phyloP scores from a whole-genome alignment of 75 land plant species.

The Sequoiadendron giganteum region DNA sequence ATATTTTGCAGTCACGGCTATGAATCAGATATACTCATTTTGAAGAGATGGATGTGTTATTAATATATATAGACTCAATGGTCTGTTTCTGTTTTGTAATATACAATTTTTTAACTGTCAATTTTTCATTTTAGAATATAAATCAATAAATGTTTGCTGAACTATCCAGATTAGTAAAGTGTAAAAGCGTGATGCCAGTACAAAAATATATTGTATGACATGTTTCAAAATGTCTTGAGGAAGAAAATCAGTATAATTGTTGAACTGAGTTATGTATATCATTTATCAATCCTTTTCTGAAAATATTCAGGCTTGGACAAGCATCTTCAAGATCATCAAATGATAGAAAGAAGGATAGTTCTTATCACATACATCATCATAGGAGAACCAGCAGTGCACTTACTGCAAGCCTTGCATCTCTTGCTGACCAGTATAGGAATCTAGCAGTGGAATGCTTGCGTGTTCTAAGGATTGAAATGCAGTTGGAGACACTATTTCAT shows the following conservation, averaged over 20 bases:
- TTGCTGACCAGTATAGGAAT: conserved; percentile 79
- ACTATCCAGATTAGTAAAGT: background rate
- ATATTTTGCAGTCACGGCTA: background rate
- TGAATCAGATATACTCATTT: background rate
- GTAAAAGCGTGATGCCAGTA: background rate
- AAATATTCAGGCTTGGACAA: conserved; percentile 56
- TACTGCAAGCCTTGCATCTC: conserved; percentile 62
- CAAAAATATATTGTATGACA: background rate
- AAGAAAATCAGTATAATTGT: background rate
- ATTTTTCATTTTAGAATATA: background rate
- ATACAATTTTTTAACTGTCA: background rate
- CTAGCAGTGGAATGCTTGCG: conserved; percentile 89
- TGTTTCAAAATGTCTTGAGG: background rate
- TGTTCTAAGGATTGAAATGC: conserved; percentile 96
- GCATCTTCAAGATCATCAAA: conserved; percentile 30
- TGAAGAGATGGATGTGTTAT: background rate
- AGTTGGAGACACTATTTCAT: conserved; percentile 84
- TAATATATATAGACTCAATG: background rate
- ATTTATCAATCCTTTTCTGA: background rate
- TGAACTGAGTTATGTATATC: conserved; percentile 12
- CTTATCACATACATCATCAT: conserved; percentile 32
- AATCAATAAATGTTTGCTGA: background rate
- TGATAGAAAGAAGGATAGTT: conserved; percentile 30
- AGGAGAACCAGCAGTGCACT: conserved; percentile 60
- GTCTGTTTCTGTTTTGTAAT: background rate